These are phyloP conservation scores for Naegleria lovaniensis DNA, from an alignment of 208 protist species.

Conservation along the genomic window DNA sequence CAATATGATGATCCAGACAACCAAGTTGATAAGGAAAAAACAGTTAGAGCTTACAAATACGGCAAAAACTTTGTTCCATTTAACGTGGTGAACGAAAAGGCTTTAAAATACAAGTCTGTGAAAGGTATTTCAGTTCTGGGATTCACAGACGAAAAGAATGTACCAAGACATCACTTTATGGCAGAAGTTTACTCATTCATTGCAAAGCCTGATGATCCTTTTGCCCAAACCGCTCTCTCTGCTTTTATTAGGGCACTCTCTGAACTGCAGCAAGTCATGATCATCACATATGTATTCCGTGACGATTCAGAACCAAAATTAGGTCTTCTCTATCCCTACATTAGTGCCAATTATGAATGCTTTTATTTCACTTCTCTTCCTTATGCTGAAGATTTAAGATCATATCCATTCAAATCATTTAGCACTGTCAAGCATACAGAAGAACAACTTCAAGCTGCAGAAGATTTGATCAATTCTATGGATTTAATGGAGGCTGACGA, in stretches of 20 bases:
- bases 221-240: slow-evolving; percentile 56
- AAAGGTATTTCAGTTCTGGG: slow-evolving; percentile 62
- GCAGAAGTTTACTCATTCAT: slow-evolving; percentile 57
- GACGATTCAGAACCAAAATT: slow-evolving; percentile 51
- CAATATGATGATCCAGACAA: slow-evolving; percentile 42
- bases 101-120: slow-evolving; percentile 49
- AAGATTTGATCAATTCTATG: slow-evolving; percentile 53
- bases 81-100: slow-evolving; percentile 56
- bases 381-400: slow-evolving; percentile 70
- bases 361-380: slow-evolving; percentile 66
- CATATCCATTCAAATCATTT: slow-evolving; percentile 57
- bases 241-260: slow-evolving; percentile 64
- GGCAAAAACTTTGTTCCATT: slow-evolving; percentile 69
- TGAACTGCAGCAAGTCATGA: slow-evolving; percentile 45
- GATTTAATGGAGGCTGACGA: slow-evolving; percentile 50
- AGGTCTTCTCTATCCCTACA: slow-evolving; percentile 53
- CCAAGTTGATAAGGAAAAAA: slow-evolving; percentile 40
- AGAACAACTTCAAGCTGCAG: slow-evolving; percentile 58
- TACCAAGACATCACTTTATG: slow-evolving; percentile 65
- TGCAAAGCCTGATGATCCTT: slow-evolving; percentile 56
- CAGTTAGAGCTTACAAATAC: slow-evolving; percentile 64
- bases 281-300: slow-evolving; percentile 70
- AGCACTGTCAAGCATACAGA: slow-evolving; percentile 32
- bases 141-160: slow-evolving; percentile 55
- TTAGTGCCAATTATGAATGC: slow-evolving; percentile 37